These are phyloP conservation scores for Daldinia loculata DNA, from an alignment of 495 filamentous ascomycete species.

Conservation along the genomic window DNA sequence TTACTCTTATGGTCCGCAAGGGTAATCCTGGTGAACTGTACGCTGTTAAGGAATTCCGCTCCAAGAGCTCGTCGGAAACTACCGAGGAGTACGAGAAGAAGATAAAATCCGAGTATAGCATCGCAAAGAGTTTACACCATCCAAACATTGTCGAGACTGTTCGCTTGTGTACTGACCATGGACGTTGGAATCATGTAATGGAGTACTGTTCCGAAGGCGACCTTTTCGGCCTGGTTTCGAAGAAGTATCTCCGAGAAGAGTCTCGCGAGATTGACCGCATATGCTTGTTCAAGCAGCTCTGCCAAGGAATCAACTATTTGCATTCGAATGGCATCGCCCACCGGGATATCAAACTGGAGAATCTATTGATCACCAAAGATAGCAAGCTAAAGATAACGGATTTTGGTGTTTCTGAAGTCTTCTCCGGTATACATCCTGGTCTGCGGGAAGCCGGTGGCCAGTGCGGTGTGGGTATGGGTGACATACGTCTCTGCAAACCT, in stretches of 20 bases:
- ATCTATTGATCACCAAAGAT: slow-evolving; percentile 72
- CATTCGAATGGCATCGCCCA: slow-evolving; percentile 78
- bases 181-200: slow-evolving; percentile 84
- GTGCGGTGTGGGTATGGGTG: slow-evolving; percentile 72
- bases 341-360: slow-evolving; percentile 85
- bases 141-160: slow-evolving; percentile 81
- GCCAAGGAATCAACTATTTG: slow-evolving; percentile 74
- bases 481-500: slow-evolving; percentile 70
- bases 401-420: slow-evolving; percentile 81
- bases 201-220: slow-evolving; percentile 81
- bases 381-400: slow-evolving; percentile 82
- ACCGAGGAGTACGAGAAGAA: slow-evolving; percentile 75
- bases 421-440: slow-evolving; percentile 77
- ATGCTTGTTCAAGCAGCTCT: slow-evolving; percentile 83
- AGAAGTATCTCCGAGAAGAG: slow-evolving; percentile 65
- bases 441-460: slow-evolving; percentile 67
- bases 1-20: slow-evolving; percentile 72
- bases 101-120: slow-evolving; percentile 81
- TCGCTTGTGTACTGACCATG: slow-evolving; percentile 70
- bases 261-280: slow-evolving; percentile 72
- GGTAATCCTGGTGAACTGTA: slow-evolving; percentile 64
- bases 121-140: slow-evolving; percentile 77
- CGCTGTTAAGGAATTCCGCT: slow-evolving; percentile 81
- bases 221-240: slow-evolving; percentile 71
- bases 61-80: slow-evolving; percentile 67